Percentiles rank a stretch among this genome's conserved stretches.
Evolutionary conservation across 2,329 filamentous ascomycete genomes (phyloP).

Genomic region (Fusarium bactridioides): DNA sequence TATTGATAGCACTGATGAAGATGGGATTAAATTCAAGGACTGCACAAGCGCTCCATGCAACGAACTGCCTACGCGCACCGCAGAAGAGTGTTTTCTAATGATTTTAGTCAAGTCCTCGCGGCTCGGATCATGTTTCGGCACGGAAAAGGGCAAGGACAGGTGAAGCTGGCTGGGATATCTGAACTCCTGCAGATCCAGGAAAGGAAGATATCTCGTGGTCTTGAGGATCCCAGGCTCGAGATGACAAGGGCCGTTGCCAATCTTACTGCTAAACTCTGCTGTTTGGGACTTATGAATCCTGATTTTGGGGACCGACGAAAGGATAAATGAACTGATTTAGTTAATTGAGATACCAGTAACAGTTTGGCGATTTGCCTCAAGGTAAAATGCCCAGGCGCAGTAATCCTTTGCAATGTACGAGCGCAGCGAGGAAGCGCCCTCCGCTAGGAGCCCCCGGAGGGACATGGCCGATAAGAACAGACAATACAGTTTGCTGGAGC

Average conservation of each 20-base stretch:
- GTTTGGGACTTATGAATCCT: rapidly evolving
- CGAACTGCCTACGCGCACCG: not conserved
- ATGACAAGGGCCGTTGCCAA: rapidly evolving
- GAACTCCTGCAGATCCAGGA: rapidly evolving
- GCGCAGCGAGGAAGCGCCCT: not conserved
- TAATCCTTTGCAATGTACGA: conserved; percentile 54
- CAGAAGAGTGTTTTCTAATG: not conserved
- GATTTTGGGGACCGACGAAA: rapidly evolving
- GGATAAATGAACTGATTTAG: rapidly evolving
- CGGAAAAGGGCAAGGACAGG: rapidly evolving
- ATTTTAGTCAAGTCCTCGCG: not conserved
- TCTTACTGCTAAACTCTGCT: not conserved
- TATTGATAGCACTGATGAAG: no score
- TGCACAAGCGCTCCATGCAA: not conserved
- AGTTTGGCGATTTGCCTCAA: rapidly evolving
- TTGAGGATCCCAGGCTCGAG: not conserved
- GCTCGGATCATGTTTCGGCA: rapidly evolving
- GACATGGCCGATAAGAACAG: conserved; percentile 52
- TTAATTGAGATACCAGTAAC: rapidly evolving
- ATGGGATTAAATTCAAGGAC: no score
- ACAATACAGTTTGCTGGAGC: conserved; percentile 75
- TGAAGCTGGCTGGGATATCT: rapidly evolving
- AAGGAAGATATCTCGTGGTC: rapidly evolving
- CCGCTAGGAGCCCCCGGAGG: not conserved
- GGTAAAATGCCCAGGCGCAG: not conserved